A percentile compares a stretch with the other conserved stretches of the same genome.
Evolutionary conservation across 768 basidiomycete genomes (phyloP).

Genomic region (Fomitopsis pulvina): DNA sequence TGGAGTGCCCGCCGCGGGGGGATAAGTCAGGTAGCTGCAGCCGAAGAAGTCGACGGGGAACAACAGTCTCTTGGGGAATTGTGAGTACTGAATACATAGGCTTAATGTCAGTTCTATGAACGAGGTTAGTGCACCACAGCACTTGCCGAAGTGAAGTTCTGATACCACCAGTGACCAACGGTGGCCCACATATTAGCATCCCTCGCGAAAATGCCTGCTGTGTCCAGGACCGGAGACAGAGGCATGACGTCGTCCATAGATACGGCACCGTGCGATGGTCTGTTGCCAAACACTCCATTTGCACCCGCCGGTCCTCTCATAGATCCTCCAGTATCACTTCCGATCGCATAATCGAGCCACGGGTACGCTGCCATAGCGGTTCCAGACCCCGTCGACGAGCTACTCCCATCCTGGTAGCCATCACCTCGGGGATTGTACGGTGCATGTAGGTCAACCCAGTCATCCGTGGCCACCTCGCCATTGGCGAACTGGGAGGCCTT

Average conservation of each 20-base stretch:
- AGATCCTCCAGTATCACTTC: constrained; percentile 26
- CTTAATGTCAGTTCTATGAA: background rate
- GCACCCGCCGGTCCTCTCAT: constrained; percentile 25
- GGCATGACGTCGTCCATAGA: constrained; percentile 24
- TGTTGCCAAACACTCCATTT: constrained; percentile 23
- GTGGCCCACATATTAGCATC: constrained; percentile 22
- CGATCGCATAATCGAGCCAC: constrained; percentile 24
- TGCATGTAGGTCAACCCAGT: constrained; percentile 27
- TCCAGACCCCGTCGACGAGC: constrained; percentile 23
- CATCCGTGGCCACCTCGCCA: constrained; percentile 29
- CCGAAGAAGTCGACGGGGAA: constrained; percentile 21
- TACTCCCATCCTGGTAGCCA: constrained; percentile 25
- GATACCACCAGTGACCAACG: constrained; percentile 24
- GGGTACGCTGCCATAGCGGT: constrained; percentile 20
- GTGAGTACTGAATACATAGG: constrained; percentile 15
- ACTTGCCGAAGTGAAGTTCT: constrained; percentile 20
- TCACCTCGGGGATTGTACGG: constrained; percentile 28
- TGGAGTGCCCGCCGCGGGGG: constrained; percentile 14
- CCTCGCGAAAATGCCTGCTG: constrained; percentile 22
- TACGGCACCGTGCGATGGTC: constrained; percentile 24
- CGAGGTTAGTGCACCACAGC: background rate
- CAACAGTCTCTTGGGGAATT: constrained; percentile 23
- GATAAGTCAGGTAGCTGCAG: constrained; percentile 17
- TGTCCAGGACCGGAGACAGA: constrained; percentile 22
- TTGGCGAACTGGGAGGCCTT: constrained; percentile 50